Conservation (phyloP, 2,329 filamentous ascomycete species). For the Botryotinia calthae region DNA sequence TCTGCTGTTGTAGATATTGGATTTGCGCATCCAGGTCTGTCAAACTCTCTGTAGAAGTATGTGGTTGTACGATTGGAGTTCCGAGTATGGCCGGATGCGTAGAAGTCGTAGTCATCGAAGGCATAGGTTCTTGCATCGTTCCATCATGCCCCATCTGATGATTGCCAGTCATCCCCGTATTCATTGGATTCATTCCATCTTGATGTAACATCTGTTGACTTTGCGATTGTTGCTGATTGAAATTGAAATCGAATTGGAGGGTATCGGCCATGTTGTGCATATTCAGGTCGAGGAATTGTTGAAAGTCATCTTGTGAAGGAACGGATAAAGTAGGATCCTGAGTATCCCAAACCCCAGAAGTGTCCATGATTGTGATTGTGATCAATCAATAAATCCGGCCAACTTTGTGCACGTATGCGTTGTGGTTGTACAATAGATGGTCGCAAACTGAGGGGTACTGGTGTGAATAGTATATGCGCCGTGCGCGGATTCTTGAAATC, state of each 20-base stretch:
- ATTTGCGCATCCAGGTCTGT: conserved; percentile 64
- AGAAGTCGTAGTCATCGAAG: conserved; percentile 47
- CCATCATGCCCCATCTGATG: conserved; percentile 36
- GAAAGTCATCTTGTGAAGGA: conserved; percentile 58
- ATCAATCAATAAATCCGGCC: background rate
- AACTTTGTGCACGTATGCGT: background rate
- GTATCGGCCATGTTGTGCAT: conserved; percentile 52
- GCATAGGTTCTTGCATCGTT: conserved; percentile 47
- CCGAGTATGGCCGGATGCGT: conserved; percentile 46
- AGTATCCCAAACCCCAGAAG: conserved; percentile 48
- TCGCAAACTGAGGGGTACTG: conserved; percentile 18
- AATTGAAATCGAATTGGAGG: conserved; percentile 61
- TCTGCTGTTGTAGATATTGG: conserved; percentile 63
- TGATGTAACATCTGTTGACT: conserved; percentile 34
- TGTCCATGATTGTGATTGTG: conserved; percentile 35
- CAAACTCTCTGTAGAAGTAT: conserved; percentile 52
- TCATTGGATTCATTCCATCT: conserved; percentile 43
- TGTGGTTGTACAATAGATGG: background rate
- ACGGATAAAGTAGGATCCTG: conserved; percentile 55
- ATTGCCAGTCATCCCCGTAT: conserved; percentile 46
- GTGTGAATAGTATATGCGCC: conserved; percentile 2
- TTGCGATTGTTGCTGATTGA: conserved; percentile 41
- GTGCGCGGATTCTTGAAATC: background rate
- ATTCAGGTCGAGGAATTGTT: conserved; percentile 62
- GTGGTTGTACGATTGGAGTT: conserved; percentile 42